Conservation (phyloP, 257 asterid genomes). For the Solanum peruvianum region DNA sequence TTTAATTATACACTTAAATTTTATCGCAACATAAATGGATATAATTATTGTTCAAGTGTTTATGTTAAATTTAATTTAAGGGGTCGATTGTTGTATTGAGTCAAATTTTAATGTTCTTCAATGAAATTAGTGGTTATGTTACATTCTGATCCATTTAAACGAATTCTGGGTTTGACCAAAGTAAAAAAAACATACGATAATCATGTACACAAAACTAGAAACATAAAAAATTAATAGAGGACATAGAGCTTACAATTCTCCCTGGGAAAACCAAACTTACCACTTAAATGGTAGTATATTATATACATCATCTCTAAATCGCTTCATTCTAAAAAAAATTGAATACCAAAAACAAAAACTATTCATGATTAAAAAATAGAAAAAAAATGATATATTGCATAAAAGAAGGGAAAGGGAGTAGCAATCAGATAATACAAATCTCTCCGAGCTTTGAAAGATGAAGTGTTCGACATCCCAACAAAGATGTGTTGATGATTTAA, state of each 20-base stretch:
- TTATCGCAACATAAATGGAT: neutral
- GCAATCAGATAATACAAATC: too few relatives aligned
- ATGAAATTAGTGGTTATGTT: neutral
- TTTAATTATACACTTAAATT: too few relatives aligned
- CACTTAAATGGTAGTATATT: slow-evolving; percentile 61
- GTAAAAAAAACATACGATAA: neutral
- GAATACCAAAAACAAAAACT: neutral
- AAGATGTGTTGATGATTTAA: too few relatives aligned
- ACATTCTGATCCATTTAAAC: neutral
- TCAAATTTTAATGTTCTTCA: neutral
- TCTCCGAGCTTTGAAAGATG: too few relatives aligned
- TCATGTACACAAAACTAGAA: neutral
- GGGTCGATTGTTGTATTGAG: neutral
- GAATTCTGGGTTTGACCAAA: neutral
- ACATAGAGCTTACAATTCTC: slow-evolving; percentile 55
- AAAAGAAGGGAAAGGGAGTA: neutral
- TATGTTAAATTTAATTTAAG: too few relatives aligned
- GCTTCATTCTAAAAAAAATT: slow-evolving; percentile 8
- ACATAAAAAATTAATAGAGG: too few relatives aligned
- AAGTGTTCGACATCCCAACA: too few relatives aligned
- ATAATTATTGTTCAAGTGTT: neutral
- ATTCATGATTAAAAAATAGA: neutral
- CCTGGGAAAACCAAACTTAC: slow-evolving; percentile 55
- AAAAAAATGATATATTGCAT: neutral
- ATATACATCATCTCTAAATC: slow-evolving; percentile 52